Percentiles rank a stretch among this genome's conserved stretches.
phyloP scores from a whole-genome alignment of 2,329 filamentous ascomycete species.

The Juglanconis sp. region DNA sequence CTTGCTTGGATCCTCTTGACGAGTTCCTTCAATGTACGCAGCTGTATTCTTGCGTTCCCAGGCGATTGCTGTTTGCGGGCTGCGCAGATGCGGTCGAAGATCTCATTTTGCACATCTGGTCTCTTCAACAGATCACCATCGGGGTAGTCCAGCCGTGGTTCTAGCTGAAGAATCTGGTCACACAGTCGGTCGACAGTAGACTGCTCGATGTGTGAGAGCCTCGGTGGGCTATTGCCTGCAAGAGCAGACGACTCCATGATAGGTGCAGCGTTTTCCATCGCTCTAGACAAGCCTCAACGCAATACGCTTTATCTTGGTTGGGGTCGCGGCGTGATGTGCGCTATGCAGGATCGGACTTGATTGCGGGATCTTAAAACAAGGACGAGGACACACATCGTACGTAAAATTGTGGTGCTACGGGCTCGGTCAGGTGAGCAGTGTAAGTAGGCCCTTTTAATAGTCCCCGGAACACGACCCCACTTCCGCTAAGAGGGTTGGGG shows the following conservation, averaged over 20 bases:
- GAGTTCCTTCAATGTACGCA: constrained; percentile 71
- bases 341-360: background rate
- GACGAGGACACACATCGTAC: background rate
- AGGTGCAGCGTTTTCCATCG: too few species aligned
- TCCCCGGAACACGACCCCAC: too few species aligned
- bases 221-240: background rate
- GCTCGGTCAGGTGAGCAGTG: background rate
- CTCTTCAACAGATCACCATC: constrained; percentile 54
- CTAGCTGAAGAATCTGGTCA: constrained; percentile 76
- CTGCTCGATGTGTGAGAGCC: constrained; percentile 7
- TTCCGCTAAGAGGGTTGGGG: too few species aligned
- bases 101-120: constrained; percentile 59
- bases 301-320: background rate
- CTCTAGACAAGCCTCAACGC: too few species aligned
- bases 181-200: constrained; percentile 48
- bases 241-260: background rate
- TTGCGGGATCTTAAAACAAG: background rate
- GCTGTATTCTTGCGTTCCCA: constrained; percentile 56
- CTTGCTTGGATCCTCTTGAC: constrained; percentile 67
- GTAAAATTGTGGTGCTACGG: background rate
- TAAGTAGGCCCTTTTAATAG: background rate
- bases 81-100: constrained; percentile 65
- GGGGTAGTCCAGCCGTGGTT: constrained; percentile 64
- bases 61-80: background rate
- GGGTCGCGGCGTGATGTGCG: background rate